phyloP scores from a whole-genome alignment of 176 grass and related monocot species.

The Juncus effusus region DNA sequence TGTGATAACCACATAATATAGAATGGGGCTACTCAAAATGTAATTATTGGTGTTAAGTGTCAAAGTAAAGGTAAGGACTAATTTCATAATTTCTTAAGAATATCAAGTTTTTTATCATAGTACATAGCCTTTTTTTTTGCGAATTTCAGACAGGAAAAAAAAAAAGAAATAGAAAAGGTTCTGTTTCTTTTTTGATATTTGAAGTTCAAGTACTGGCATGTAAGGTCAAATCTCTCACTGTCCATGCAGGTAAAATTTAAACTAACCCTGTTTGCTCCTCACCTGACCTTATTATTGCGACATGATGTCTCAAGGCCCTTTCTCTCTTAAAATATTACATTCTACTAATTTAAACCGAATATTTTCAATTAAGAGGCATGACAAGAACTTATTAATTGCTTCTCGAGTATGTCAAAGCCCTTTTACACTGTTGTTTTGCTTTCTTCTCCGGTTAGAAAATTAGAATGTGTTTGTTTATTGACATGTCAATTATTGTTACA shows the following conservation, averaged over 20 bases:
- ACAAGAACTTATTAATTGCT: constrained; percentile 8
- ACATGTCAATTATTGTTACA: no score
- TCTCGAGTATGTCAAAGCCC: background rate
- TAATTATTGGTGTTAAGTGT: no score
- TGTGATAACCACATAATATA: no score
- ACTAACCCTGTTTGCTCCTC: background rate
- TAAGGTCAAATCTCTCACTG: background rate
- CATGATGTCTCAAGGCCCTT: background rate
- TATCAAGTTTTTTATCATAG: no score
- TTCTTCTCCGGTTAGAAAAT: background rate
- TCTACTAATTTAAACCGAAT: background rate
- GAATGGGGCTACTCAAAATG: no score
- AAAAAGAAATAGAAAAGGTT: no score
- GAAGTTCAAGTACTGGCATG: no score
- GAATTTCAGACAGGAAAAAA: no score
- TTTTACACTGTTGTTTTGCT: background rate
- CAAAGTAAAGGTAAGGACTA: no score
- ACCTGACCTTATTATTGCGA: background rate
- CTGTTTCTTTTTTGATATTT: no score
- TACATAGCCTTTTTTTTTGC: no score
- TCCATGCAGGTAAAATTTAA: background rate
- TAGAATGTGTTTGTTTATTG: background rate
- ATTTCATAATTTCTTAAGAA: no score
- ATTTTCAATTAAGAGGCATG: background rate
- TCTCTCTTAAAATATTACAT: background rate